Percentiles rank a stretch among this genome's conserved stretches.
These are phyloP conservation scores for Coniochaeta hoffmannii DNA, from an alignment of 2,329 filamentous ascomycete genomes.

Conservation along the genomic window DNA sequence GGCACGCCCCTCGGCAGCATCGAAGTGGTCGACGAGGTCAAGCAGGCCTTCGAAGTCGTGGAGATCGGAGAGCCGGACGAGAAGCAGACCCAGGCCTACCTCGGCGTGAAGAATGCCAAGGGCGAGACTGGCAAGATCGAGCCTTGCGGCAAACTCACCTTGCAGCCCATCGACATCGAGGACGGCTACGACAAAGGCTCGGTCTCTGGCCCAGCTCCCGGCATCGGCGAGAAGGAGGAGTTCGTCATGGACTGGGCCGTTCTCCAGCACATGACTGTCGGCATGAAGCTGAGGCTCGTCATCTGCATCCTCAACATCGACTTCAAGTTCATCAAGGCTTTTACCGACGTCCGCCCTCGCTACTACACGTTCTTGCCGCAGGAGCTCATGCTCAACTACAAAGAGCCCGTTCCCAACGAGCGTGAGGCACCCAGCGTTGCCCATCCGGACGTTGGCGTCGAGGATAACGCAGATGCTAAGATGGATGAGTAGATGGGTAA, in stretches of 20 bases:
- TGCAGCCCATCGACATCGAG: constrained; percentile 37
- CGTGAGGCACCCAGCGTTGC: constrained; percentile 38
- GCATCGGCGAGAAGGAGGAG: constrained; percentile 39
- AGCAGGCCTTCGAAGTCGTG: constrained; percentile 54
- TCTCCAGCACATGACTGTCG: constrained; percentile 43
- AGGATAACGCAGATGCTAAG: constrained; percentile 6
- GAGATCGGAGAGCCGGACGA: constrained; percentile 37
- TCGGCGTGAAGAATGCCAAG: constrained; percentile 16
- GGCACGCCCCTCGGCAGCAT: constrained; percentile 17
- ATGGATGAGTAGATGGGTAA: constrained; percentile 11
- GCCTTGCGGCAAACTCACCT: constrained; percentile 36
- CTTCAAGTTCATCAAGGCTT: constrained; percentile 55
- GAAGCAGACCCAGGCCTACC: constrained; percentile 36
- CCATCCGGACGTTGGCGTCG: constrained; percentile 24
- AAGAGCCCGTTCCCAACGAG: constrained; percentile 40
- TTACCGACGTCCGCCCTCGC: constrained; percentile 47
- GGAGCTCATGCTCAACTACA: constrained; percentile 61
- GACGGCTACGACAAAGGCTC: constrained; percentile 38
- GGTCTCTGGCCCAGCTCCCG: neutral
- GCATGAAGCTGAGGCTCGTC: constrained; percentile 50
- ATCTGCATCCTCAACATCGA: constrained; percentile 49
- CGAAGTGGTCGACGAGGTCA: constrained; percentile 35
- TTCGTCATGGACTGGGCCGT: constrained; percentile 37
- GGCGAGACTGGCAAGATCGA: constrained; percentile 23
- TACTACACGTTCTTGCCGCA: constrained; percentile 63